Conservation (phyloP, 495 filamentous ascomycete species). For the Penicillium fimorum region DNA sequence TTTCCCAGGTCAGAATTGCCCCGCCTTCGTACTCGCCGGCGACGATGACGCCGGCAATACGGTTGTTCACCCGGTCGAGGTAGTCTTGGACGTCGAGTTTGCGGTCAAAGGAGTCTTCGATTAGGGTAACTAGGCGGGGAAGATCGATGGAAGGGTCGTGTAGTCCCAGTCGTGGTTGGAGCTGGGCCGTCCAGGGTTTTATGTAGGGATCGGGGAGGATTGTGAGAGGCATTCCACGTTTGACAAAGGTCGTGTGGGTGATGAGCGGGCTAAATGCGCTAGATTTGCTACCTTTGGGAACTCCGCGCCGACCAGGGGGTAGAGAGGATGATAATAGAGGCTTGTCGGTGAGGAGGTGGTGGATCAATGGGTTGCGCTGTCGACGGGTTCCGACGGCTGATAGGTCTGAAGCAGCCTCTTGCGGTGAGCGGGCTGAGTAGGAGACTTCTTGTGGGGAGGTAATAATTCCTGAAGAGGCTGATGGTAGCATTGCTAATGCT, state of each 20-base stretch:
- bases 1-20: conserved; percentile 93
- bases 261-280: conserved; percentile 30
- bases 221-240: conserved; percentile 84
- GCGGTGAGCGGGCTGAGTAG: conserved; percentile 50
- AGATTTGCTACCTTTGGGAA: conserved; percentile 21
- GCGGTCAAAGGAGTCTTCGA: conserved; percentile 90
- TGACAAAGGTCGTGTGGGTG: conserved; percentile 73
- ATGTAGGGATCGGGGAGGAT: conserved; percentile 70
- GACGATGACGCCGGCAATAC: conserved; percentile 86
- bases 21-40: conserved; percentile 97
- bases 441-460: conserved; percentile 84
- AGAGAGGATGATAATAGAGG: conserved; percentile 88
- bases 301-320: conserved; percentile 59
- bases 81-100: conserved; percentile 83
- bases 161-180: conserved; percentile 56
- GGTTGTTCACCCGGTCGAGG: conserved; percentile 68
- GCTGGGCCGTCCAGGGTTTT: conserved; percentile 64
- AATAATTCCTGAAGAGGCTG: conserved; percentile 80
- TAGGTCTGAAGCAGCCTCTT: conserved; percentile 40
- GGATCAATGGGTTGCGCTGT: conserved; percentile 88
- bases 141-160: conserved; percentile 81
- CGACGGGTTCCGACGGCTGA: conserved; percentile 70
- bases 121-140: conserved; percentile 75
- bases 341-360: conserved; percentile 95
- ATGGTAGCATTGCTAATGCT: conserved; percentile 73